phyloP scores from a whole-genome alignment of 192 early-diverging fungal genomes.

The Phycomyces blakesleeanus region DNA sequence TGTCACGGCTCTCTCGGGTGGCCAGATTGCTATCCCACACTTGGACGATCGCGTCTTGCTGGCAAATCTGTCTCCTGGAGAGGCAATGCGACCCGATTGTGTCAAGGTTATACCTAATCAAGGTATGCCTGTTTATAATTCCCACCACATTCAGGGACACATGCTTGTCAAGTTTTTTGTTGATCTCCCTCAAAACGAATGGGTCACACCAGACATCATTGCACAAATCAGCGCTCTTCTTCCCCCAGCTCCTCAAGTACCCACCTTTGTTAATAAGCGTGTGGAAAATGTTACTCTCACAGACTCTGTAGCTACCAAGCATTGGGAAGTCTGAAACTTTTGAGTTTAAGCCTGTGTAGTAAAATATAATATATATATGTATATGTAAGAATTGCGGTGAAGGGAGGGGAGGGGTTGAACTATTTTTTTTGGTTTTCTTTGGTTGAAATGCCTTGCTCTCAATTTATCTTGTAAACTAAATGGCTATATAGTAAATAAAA shows the following conservation, averaged over 20 bases:
- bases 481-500: too few relatives aligned
- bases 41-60: conserved; percentile 85
- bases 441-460: too few relatives aligned
- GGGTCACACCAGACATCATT: conserved; percentile 66
- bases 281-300: conserved; percentile 80
- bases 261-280: conserved; percentile 44
- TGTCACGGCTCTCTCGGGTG: conserved; percentile 92
- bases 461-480: too few relatives aligned
- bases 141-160: conserved; percentile 85
- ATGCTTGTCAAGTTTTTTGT: conserved; percentile 90
- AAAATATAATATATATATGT: too few relatives aligned
- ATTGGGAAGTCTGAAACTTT: too few relatives aligned
- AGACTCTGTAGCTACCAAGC: background rate
- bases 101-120: conserved; percentile 81
- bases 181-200: conserved; percentile 83
- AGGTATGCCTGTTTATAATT: conserved; percentile 93
- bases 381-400: too few relatives aligned
- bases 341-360: too few relatives aligned
- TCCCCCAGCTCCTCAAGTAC: conserved; percentile 64
- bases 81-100: conserved; percentile 86
- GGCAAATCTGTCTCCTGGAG: conserved; percentile 87
- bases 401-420: too few relatives aligned
- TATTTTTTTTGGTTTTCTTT: too few relatives aligned
- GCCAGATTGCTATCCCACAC: conserved; percentile 85
- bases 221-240: conserved; percentile 75